Percentiles rank a stretch among this genome's conserved stretches.
phyloP scores from a whole-genome alignment of 2,329 filamentous ascomycete species.

The Phoma sp. region DNA sequence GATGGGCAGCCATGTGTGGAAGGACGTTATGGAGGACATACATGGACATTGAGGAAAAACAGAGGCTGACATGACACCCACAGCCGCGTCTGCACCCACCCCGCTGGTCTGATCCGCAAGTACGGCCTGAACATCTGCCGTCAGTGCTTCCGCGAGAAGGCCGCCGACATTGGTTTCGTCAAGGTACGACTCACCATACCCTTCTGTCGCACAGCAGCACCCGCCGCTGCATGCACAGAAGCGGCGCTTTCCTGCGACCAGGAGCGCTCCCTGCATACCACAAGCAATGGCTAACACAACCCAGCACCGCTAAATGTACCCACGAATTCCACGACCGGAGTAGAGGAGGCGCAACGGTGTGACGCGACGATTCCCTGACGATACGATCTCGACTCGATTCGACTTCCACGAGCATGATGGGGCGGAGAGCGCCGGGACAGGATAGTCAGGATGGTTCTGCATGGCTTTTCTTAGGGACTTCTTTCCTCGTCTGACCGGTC shows the following conservation, averaged over 20 bases:
- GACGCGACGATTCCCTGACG: constrained; percentile 41
- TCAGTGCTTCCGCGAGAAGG: constrained; percentile 76
- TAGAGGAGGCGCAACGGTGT: constrained; percentile 39
- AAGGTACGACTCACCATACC: constrained; percentile 59
- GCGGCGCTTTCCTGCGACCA: not conserved
- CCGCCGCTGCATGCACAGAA: not conserved
- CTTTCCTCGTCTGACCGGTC: constrained; percentile 23
- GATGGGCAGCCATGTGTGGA: not conserved
- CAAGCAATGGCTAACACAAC: constrained; percentile 20
- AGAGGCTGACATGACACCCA: constrained; percentile 39
- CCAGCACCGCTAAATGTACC: constrained; percentile 46
- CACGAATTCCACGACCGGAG: constrained; percentile 34
- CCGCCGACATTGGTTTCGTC: constrained; percentile 71
- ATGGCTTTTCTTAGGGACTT: constrained; percentile 33
- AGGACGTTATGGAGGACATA: constrained; percentile 14
- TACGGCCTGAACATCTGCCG: constrained; percentile 90
- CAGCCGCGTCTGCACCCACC: constrained; percentile 90
- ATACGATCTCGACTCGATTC: constrained; percentile 30
- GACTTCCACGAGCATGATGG: constrained; percentile 23
- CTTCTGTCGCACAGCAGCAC: not conserved
- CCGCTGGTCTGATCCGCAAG: constrained; percentile 99
- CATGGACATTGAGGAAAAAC: constrained; percentile 11
- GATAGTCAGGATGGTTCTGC: constrained; percentile 31
- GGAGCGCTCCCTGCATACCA: not conserved
- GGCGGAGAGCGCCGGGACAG: constrained; percentile 24